Evolutionary conservation across 257 asterid species (phyloP).

Genomic region (Nicotiana obtusifolia): DNA sequence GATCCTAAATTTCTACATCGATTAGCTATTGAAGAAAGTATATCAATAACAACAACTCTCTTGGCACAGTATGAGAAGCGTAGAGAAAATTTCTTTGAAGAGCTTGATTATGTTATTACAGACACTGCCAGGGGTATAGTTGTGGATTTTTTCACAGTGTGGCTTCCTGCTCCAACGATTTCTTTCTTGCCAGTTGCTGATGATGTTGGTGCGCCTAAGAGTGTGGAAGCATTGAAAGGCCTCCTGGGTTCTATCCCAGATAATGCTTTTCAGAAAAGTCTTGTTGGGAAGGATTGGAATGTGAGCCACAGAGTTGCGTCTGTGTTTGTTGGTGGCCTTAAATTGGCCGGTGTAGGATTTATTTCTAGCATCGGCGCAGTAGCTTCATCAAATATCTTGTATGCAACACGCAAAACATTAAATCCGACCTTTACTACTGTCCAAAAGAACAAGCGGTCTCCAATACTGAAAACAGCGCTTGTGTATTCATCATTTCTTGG

Average conservation of each 20-base stretch:
- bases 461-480: conserved; percentile 75
- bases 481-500: conserved; percentile 80
- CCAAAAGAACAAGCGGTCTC: conserved; percentile 65
- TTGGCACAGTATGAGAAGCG: conserved; percentile 87
- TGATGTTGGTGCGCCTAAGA: conserved; percentile 41
- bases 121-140: conserved; percentile 75
- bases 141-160: conserved; percentile 92
- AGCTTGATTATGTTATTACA: conserved; percentile 82
- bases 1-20: conserved; percentile 86
- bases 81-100: conserved; percentile 74
- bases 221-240: conserved; percentile 67
- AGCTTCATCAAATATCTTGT: conserved; percentile 71
- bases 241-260: conserved; percentile 93
- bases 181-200: conserved; percentile 58
- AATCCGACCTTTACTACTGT: conserved; percentile 43
- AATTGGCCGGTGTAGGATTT: conserved; percentile 87
- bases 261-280: conserved; percentile 83
- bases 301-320: conserved; percentile 79
- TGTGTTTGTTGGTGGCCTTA: conserved; percentile 79
- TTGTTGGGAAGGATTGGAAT: conserved; percentile 78
- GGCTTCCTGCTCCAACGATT: conserved; percentile 97
- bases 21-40: conserved; percentile 93
- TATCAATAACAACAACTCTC: conserved; percentile 85
- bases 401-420: conserved; percentile 39
- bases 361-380: conserved; percentile 94